Conservation (phyloP, 495 filamentous ascomycete species). For the Penicillium robsamsonii region DNA sequence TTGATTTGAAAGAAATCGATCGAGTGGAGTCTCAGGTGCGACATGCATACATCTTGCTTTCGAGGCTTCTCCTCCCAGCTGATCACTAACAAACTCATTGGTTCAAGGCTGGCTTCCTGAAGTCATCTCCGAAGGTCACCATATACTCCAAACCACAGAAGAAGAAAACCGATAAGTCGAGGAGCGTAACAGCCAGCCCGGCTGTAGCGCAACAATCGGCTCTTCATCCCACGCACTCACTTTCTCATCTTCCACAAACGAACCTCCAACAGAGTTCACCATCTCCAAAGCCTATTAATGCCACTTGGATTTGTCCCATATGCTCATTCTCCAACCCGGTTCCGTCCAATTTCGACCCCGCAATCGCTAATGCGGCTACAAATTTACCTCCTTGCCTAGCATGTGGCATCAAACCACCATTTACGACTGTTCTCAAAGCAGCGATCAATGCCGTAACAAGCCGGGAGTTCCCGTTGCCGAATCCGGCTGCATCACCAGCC, state of each 20-base stretch:
- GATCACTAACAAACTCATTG: constrained; percentile 5
- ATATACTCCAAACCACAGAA: constrained; percentile 75
- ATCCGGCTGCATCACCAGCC: constrained; percentile 15
- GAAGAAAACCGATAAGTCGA: constrained; percentile 38
- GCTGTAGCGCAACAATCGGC: constrained; percentile 27
- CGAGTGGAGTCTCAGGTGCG: constrained; percentile 84
- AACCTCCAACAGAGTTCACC: constrained; percentile 19
- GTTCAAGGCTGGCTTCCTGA: constrained; percentile 81
- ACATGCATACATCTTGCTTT: constrained; percentile 5
- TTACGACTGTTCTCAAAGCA: constrained; percentile 79
- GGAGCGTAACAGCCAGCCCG: constrained; percentile 36
- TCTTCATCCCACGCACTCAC: constrained; percentile 21
- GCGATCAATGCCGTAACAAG: constrained; percentile 66
- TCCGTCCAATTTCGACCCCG: constrained; percentile 86
- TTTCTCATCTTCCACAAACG: constrained; percentile 28
- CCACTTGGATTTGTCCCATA: constrained; percentile 97
- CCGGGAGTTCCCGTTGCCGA: constrained; percentile 40
- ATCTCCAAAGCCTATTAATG: constrained; percentile 45
- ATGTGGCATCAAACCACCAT: constrained; percentile 89
- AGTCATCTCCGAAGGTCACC: constrained; percentile 92
- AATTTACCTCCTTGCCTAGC: constrained; percentile 83
- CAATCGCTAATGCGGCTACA: constrained; percentile 69
- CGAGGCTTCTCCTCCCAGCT: background rate
- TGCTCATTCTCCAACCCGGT: constrained; percentile 97
- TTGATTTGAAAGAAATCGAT: constrained; percentile 89